Evolutionary conservation across 2,329 filamentous ascomycete genomes (phyloP).

Genomic region (Lecanosticta acicola): DNA sequence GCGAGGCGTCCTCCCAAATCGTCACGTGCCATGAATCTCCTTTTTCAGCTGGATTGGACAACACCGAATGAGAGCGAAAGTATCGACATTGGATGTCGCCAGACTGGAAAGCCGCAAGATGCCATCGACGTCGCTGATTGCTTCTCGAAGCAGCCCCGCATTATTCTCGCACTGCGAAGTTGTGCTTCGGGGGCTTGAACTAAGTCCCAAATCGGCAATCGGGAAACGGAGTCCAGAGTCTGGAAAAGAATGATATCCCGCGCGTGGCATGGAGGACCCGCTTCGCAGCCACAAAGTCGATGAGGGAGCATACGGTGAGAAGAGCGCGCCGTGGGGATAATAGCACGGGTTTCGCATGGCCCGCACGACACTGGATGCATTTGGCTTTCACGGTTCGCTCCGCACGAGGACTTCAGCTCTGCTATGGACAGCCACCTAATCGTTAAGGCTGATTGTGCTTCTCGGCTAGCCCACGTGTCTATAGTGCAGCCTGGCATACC

Average conservation of each 20-base stretch:
- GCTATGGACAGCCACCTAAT: slow-evolving; percentile 1
- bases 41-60: no score
- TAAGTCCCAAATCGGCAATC: no score
- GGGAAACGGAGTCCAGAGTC: neutral
- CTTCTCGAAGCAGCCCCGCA: neutral
- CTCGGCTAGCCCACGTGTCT: slow-evolving; percentile 8
- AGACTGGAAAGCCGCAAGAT: slow-evolving; percentile 1
- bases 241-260: neutral
- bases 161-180: neutral
- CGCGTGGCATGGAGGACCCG: neutral
- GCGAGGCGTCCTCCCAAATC: neutral
- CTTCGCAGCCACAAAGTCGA: no score
- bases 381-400: slow-evolving; percentile 6
- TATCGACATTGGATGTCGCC: no score
- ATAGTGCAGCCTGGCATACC: neutral
- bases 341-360: neutral
- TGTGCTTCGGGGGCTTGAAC: no score
- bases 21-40: no score
- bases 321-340: no score
- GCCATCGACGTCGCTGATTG: neutral
- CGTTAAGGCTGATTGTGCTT: slow-evolving; percentile 2
- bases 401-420: neutral
- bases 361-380: neutral
- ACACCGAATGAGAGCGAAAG: no score
- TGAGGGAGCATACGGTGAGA: no score